Evolutionary conservation across 2,329 filamentous ascomycete species (phyloP).

Genomic region (Cryphonectria parasitica): DNA sequence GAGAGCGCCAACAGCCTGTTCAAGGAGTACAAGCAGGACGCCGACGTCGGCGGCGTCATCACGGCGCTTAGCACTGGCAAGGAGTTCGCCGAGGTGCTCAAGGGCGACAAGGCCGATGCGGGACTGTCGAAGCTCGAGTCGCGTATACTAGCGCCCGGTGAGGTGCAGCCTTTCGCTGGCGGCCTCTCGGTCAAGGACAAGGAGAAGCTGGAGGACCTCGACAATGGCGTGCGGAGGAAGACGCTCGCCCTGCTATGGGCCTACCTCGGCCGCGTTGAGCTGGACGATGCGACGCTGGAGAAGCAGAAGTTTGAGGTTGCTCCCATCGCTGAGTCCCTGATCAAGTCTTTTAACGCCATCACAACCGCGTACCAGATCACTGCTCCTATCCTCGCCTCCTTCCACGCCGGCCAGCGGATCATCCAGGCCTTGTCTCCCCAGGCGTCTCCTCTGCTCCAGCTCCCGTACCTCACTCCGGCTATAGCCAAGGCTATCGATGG

Average conservation of each 20-base stretch:
- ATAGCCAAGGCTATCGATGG: conserved; percentile 72
- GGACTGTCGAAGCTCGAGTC: conserved; percentile 85
- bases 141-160: conserved; percentile 68
- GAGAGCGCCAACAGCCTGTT: conserved; percentile 95
- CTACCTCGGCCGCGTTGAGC: conserved; percentile 85
- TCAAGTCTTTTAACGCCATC: conserved; percentile 85
- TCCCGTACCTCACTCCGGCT: conserved; percentile 79
- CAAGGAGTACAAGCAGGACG: conserved; percentile 85
- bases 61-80: conserved; percentile 81
- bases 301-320: conserved; percentile 88
- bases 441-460: conserved; percentile 85
- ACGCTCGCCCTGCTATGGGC: conserved; percentile 91
- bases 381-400: conserved; percentile 78
- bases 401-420: conserved; percentile 80
- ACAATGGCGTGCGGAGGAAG: conserved; percentile 81
- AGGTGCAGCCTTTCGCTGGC: conserved; percentile 53
- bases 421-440: conserved; percentile 87
- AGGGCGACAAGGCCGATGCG: conserved; percentile 76
- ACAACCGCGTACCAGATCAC: conserved; percentile 86
- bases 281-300: conserved; percentile 77
- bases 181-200: conserved; percentile 75
- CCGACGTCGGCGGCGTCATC: conserved; percentile 79
- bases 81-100: conserved; percentile 79
- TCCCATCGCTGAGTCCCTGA: conserved; percentile 82
- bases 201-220: conserved; percentile 76